A percentile compares a stretch with the other conserved stretches of the same genome.
Evolutionary conservation across 176 grass and related monocot genomes (phyloP).

Genomic region (Eremochloa ophiuroides): DNA sequence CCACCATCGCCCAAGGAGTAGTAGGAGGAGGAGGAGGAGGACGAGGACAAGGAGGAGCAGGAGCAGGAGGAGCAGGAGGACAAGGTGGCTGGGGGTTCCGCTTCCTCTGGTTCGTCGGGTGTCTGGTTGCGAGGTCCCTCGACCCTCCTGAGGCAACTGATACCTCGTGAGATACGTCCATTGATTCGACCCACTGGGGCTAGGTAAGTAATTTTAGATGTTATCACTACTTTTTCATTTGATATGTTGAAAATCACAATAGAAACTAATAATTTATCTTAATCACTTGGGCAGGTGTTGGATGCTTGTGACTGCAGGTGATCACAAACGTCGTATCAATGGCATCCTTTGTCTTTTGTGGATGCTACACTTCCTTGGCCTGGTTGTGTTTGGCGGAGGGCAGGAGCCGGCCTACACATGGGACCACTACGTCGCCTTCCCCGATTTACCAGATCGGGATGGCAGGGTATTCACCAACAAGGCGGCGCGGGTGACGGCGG

Average conservation of each 20-base stretch:
- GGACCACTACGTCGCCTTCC: too few species aligned
- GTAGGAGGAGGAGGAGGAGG: neutral
- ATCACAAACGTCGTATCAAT: neutral
- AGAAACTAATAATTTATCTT: neutral
- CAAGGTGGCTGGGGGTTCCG: neutral
- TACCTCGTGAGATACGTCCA: neutral
- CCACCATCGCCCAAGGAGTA: too few species aligned
- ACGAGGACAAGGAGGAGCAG: neutral
- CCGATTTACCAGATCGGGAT: too few species aligned
- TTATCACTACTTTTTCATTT: neutral
- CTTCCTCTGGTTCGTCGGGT: neutral
- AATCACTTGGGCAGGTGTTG: neutral
- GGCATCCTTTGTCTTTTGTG: neutral
- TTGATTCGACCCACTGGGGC: neutral
- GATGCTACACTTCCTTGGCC: neutral
- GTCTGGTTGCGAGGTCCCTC: neutral
- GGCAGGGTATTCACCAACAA: neutral
- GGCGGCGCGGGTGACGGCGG: neutral
- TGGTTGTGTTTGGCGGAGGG: too few species aligned
- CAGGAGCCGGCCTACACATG: too few species aligned
- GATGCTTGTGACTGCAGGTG: neutral
- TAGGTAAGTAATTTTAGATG: neutral
- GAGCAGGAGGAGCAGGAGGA: neutral
- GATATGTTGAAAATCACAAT: neutral
- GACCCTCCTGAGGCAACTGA: neutral